Percentiles rank a stretch among this genome's conserved stretches.
Conservation (phyloP, 345 rosid species). For the Sonneratia caseolaris region DNA sequence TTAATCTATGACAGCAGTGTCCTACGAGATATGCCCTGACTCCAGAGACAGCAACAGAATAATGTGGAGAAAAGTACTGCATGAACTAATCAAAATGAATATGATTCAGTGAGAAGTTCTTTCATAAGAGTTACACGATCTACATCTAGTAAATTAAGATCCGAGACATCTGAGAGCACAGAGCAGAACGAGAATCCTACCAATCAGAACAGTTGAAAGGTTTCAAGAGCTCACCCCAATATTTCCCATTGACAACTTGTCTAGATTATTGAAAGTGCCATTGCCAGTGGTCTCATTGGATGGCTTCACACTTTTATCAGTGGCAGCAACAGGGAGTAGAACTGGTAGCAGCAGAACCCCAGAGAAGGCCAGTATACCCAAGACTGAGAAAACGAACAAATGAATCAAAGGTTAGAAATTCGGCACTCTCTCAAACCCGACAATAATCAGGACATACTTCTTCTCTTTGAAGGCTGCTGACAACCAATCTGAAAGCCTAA, state of each 20-base stretch:
- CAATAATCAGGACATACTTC: background rate
- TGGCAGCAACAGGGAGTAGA: conserved; percentile 71
- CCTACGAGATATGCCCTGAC: too few relatives aligned
- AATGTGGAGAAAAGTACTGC: background rate
- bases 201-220: too few relatives aligned
- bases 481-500: too few relatives aligned
- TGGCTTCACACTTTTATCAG: conserved; percentile 26
- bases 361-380: conserved; percentile 62
- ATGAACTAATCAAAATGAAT: too few relatives aligned
- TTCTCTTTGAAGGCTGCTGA: too few relatives aligned
- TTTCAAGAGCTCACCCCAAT: conserved; percentile 34
- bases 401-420: background rate
- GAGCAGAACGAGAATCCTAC: background rate
- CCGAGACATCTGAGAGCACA: background rate
- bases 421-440: background rate
- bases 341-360: conserved; percentile 56
- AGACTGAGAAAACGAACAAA: conserved; percentile 21
- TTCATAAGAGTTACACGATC: background rate
- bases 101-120: too few relatives aligned
- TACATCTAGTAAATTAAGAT: background rate
- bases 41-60: too few relatives aligned
- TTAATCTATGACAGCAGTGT: too few relatives aligned
- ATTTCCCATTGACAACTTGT: conserved; percentile 71
- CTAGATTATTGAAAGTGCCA: conserved; percentile 53
- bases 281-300: conserved; percentile 26